Base-by-base conservation (phyloP, 129 eudicot species). In the Artemisia argyi region DNA sequence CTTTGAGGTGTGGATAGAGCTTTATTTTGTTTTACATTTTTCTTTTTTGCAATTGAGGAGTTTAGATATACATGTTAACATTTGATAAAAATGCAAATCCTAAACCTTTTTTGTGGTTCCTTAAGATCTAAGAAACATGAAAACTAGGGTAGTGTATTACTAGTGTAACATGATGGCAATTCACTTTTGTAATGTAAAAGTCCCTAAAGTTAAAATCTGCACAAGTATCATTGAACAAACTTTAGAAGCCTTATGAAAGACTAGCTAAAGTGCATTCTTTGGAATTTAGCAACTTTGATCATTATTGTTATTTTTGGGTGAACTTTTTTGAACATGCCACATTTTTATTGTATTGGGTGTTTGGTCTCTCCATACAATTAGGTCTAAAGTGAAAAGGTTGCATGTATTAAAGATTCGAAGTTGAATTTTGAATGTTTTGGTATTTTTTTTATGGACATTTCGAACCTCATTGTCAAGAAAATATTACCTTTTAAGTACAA, bases 61-160 rank as follows among this genome's bases (percentile, higher is more conserved):
- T 69, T 54, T 14, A 48, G 35, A 68, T 51, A 16, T 26, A 56
- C 50, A 69, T 32, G 7, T 26, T 24, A 11, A 54, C 54, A n/a
- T 69, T 54, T 69, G 52, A 49, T n/a, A 53, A 69, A 54, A 22
- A 16, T 53, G 32, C 17, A 69, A 28, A 47, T 8, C 61, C 59
- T 30, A 54, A 7, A 59, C 61, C 46, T n/a, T 54, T 54, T 69
- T 51, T 32, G 51, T 26, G 5, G 50, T 73, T 61, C 50, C 77
- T 73, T 73, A 61, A 50, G 19, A 11, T 5, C 39, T 73, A 73
- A 73, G 77, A 32, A 73, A 73, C 48, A 35, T 35, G 8, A 35
- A 32, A 53, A n/a, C 7, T 53, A 11, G 17, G 73, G 64, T 28
- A 69, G 62, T 64, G 52, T 4, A 4, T 30, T 22, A 35, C 16